These are phyloP conservation scores for Corynespora cassiicola DNA, from an alignment of 2,329 filamentous ascomycete species.

Conservation along the genomic window DNA sequence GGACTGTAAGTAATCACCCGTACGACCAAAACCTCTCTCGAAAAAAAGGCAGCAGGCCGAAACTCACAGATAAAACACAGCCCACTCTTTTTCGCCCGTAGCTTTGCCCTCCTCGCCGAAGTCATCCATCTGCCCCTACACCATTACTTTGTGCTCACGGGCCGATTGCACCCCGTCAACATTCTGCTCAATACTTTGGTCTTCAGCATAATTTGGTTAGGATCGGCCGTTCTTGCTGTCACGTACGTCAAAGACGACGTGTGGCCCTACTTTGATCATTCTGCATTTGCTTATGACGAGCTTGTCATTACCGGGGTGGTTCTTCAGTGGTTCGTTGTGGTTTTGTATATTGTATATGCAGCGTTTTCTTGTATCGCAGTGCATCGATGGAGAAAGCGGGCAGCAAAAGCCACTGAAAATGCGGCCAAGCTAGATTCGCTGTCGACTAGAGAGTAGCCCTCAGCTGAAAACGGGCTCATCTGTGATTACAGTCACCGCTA, in stretches of 20 bases:
- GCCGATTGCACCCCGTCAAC: conserved; percentile 11
- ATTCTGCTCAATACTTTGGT: conserved; percentile 25
- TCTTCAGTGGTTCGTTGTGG: not conserved
- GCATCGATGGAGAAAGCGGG: conserved; percentile 11
- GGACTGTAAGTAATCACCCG: not conserved
- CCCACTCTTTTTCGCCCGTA: not conserved
- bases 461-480: too few species aligned
- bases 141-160: not conserved
- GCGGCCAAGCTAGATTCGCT: too few species aligned
- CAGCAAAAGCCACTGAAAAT: too few species aligned
- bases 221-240: not conserved
- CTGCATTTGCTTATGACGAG: conserved; percentile 2
- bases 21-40: not conserved
- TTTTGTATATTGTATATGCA: conserved; percentile 8
- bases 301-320: not conserved
- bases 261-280: too few species aligned
- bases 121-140: conserved; percentile 5
- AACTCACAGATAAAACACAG: not conserved
- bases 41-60: too few species aligned
- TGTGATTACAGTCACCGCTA: too few species aligned
- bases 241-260: not conserved
- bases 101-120: conserved; percentile 4
- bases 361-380: conserved; percentile 6
- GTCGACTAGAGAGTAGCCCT: too few species aligned
- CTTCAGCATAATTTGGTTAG: conserved; percentile 25